A percentile compares a stretch with the other conserved stretches of the same genome.
These are phyloP conservation scores for Alnus glutinosa DNA, from an alignment of 306 rosid genomes.

Conservation along the genomic window DNA sequence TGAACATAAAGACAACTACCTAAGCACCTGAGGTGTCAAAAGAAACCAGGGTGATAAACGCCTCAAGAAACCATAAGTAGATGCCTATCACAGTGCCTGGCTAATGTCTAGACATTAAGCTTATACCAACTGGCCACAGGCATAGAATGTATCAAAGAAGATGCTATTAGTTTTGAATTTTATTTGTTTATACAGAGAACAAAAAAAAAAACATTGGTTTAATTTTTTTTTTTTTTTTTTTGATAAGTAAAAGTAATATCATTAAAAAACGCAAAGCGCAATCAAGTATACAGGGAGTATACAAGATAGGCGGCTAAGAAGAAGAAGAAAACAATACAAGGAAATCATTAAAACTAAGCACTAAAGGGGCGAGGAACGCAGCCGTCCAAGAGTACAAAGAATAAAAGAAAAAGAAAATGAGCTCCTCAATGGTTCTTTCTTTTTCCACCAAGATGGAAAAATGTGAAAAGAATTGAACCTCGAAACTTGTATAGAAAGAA, in stretches of 20 bases:
- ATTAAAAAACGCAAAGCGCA: too few relatives aligned
- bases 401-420: too few relatives aligned
- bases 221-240: neutral
- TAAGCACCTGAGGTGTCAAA: neutral
- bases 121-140: neutral
- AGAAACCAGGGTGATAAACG: neutral
- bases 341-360: too few relatives aligned
- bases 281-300: too few relatives aligned
- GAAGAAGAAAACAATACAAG: too few relatives aligned
- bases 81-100: neutral
- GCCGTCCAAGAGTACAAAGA: too few relatives aligned
- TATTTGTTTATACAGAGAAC: neutral
- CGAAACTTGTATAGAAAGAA: neutral
- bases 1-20: neutral
- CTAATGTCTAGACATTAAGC: neutral
- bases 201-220: neutral
- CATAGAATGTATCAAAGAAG: neutral
- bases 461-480: neutral
- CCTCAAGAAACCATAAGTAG: neutral
- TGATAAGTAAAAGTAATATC: too few relatives aligned
- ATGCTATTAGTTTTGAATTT: neutral
- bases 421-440: too few relatives aligned
- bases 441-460: neutral
- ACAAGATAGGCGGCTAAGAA: too few relatives aligned
- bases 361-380: too few relatives aligned